These are phyloP conservation scores for Trichoderma sp. DNA, from an alignment of 2,329 filamentous ascomycete genomes.

Conservation along the genomic window DNA sequence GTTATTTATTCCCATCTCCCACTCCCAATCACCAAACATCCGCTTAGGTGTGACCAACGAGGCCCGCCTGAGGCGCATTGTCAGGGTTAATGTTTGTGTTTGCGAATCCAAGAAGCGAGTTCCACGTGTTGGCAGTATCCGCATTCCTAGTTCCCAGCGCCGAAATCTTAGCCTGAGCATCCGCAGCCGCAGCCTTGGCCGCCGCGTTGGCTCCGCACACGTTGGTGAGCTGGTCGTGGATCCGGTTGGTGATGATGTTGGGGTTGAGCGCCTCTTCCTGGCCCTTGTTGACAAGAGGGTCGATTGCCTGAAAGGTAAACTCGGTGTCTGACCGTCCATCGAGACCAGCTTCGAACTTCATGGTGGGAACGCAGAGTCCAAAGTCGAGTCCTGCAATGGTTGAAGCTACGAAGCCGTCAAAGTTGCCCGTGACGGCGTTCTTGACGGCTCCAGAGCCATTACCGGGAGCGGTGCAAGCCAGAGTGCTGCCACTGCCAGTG, in stretches of 20 bases:
- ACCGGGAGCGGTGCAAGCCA: neutral
- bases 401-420: neutral
- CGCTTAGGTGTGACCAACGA: constrained; percentile 3
- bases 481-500: neutral
- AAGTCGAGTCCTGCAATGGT: constrained; percentile 2
- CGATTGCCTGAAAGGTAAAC: constrained; percentile 8
- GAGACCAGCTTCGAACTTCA: constrained; percentile 10
- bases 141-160: constrained; percentile 1
- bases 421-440: constrained; percentile 10
- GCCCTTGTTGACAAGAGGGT: constrained; percentile 10
- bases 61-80: neutral
- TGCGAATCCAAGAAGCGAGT: constrained; percentile 3
- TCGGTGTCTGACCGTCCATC: neutral
- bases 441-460: neutral
- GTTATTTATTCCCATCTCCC: neutral
- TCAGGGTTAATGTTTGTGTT: constrained; percentile 8
- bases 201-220: constrained; percentile 12
- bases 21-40: neutral
- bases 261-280: constrained; percentile 8
- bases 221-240: constrained; percentile 10
- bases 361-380: constrained; percentile 3
- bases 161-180: neutral
- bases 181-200: constrained; percentile 4
- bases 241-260: constrained; percentile 12
- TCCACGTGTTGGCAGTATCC: constrained; percentile 10